Base-by-base conservation (phyloP, 2,329 filamentous ascomycete genomes). In the Cladosporium colombiae region DNA sequence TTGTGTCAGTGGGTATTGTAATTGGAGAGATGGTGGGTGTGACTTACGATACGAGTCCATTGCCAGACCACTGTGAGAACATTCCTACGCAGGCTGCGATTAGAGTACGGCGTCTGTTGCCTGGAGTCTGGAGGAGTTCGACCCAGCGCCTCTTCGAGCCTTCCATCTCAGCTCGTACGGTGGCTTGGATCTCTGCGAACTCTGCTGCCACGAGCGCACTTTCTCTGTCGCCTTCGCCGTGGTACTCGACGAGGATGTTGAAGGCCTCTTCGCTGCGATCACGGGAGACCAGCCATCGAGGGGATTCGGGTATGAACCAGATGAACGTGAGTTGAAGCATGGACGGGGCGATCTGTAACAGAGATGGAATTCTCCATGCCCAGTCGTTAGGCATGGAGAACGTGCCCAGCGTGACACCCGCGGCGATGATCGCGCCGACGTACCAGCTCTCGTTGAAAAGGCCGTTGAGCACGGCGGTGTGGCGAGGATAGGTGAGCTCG, bases 151-250 rank as follows among this genome's bases (percentile, higher is more conserved):
- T 75, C n/a, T 64, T 64, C 23, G 62, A 64, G 27, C 31, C 35
- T 25, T 64, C 62, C 52, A 64, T 83, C 71, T 90, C 88, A 66
- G 87, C 77, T 60, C 79, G 77, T 63, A 90, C 84, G 11, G 87
- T 88, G 71, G 88, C 83, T 71, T 84, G 84, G 76, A 91, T 91
- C 78, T 91, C 88, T 59, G 82, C 83, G 74, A 82, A 89, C 74
- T 91, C 86, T 73, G 88, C 88, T 70, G 88, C 85, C 7, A 91
- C 89, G 0, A 85, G 85, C 2, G 84, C 74, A 71, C 89, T 85
- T 72, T 84, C 80, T 65, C 74, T 75, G 70, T 68, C 62, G 37
- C 68, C 68, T 53, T 62, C 68, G 7, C 64, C 68, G 27, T 69
- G 68, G 25, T 69, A 68, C 33, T 69, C 66, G 61, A 67, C 66